These are phyloP conservation scores for Teratosphaeria zuluensis DNA, from an alignment of 2,329 filamentous ascomycete genomes.

Conservation along the genomic window DNA sequence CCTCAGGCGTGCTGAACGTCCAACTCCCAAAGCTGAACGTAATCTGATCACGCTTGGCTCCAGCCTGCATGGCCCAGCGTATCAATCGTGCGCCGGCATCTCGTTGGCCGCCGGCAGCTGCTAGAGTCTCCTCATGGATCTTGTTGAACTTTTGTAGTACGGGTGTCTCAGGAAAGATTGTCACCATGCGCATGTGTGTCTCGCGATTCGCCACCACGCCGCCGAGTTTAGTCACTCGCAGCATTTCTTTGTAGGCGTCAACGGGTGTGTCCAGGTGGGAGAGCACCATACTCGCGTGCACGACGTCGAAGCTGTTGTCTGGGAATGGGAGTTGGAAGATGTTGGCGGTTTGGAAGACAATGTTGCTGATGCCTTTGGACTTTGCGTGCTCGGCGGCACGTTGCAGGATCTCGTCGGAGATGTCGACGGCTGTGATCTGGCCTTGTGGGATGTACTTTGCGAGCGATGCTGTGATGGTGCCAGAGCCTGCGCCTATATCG, in stretches of 20 bases:
- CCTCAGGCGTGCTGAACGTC: conserved; percentile 31
- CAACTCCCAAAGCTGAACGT: conserved; percentile 32
- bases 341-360: conserved; percentile 28
- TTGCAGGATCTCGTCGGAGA: conserved; percentile 33
- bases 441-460: conserved; percentile 35
- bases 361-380: conserved; percentile 28
- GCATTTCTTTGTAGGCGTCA: conserved; percentile 43
- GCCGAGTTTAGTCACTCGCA: conserved; percentile 42
- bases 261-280: conserved; percentile 46
- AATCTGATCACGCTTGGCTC: conserved; percentile 29
- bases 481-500: conserved; percentile 40
- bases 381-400: conserved; percentile 30
- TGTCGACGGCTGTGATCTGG: conserved; percentile 37
- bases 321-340: conserved; percentile 29
- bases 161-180: conserved; percentile 22
- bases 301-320: conserved; percentile 48
- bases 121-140: conserved; percentile 25
- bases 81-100: conserved; percentile 21
- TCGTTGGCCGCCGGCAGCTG: conserved; percentile 15
- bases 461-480: conserved; percentile 39
- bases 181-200: conserved; percentile 27
- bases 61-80: conserved; percentile 28
- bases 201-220: conserved; percentile 45
- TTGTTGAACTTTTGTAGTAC: conserved; percentile 21
- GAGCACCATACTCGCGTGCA: conserved; percentile 50